Conservation (phyloP, 2,329 filamentous ascomycete genomes). For the Aspergillus neoniger region DNA sequence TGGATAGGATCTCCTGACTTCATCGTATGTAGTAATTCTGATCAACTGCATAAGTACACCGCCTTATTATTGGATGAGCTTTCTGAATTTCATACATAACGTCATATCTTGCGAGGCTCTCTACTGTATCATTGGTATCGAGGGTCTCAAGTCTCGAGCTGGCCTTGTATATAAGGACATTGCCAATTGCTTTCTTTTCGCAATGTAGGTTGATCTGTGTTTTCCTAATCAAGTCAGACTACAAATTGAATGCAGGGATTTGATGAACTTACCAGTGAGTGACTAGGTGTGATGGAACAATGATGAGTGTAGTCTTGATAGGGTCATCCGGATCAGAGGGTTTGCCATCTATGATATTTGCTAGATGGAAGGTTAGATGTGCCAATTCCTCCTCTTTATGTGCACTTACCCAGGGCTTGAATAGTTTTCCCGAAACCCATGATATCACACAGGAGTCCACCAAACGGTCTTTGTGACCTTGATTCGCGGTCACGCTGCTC, state of each 20-base stretch:
- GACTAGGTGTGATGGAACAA: slow-evolving; percentile 37
- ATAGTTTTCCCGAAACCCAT: slow-evolving; percentile 48
- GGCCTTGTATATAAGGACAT: slow-evolving; percentile 29
- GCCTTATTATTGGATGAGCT: background rate
- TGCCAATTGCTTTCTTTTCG: slow-evolving; percentile 22
- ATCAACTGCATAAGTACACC: slow-evolving; percentile 8
- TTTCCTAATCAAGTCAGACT: slow-evolving; percentile 23
- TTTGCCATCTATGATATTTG: slow-evolving; percentile 41
- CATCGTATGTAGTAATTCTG: slow-evolving; percentile 43
- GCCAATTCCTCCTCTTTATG: too few relatives aligned
- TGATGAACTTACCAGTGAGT: too few relatives aligned
- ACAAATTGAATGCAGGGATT: too few relatives aligned
- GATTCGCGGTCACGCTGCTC: slow-evolving; percentile 38
- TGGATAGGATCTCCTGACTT: slow-evolving; percentile 39
- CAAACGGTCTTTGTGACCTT: too few relatives aligned
- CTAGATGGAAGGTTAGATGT: slow-evolving; percentile 21
- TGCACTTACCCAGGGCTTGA: slow-evolving; percentile 36
- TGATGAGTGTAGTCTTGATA: slow-evolving; percentile 39
- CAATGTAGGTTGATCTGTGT: slow-evolving; percentile 36
- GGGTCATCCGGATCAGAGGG: slow-evolving; percentile 17
- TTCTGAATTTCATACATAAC: slow-evolving; percentile 33
- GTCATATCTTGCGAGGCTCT: slow-evolving; percentile 21
- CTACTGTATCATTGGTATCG: slow-evolving; percentile 23
- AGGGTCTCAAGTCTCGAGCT: slow-evolving; percentile 20
- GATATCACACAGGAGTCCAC: slow-evolving; percentile 43